Percentiles rank a stretch among this genome's conserved stretches.
These are phyloP conservation scores for Fusarium irregulare DNA, from an alignment of 2,329 filamentous ascomycete species.

Conservation along the genomic window DNA sequence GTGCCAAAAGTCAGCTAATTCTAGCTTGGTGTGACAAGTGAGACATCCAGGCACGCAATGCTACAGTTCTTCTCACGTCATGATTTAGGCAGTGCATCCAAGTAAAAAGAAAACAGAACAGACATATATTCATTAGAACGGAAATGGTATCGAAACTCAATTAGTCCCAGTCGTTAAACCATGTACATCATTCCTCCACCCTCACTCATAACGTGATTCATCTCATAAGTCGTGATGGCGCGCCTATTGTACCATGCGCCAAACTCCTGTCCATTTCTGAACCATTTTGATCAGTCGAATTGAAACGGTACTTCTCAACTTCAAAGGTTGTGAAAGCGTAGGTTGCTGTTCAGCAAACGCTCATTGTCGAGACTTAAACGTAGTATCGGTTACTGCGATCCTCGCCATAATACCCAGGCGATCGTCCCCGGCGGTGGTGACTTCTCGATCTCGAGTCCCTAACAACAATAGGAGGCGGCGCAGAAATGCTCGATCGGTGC, in stretches of 20 bases:
- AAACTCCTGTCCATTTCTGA: neutral
- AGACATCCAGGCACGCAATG: neutral
- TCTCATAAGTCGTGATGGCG: slow-evolving; percentile 27
- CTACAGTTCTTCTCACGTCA: neutral
- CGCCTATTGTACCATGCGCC: neutral
- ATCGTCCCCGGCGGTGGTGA: slow-evolving; percentile 25
- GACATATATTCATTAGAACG: neutral
- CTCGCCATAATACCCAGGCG: slow-evolving; percentile 31
- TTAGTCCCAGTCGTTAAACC: neutral
- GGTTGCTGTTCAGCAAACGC: neutral
- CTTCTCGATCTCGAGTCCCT: slow-evolving; percentile 38
- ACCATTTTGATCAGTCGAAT: neutral
- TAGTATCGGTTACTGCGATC: slow-evolving; percentile 35
- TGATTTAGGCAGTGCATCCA: neutral
- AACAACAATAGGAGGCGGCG: slow-evolving; percentile 42
- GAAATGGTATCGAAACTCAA: neutral
- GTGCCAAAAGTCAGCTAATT: neutral
- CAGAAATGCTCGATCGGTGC: slow-evolving; percentile 42
- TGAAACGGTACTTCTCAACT: too few relatives aligned
- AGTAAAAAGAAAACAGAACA: neutral
- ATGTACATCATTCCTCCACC: neutral
- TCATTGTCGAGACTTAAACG: slow-evolving; percentile 5
- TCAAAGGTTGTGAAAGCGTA: too few relatives aligned
- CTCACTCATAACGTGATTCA: slow-evolving; percentile 5
- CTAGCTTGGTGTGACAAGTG: neutral